A percentile compares a stretch with the other conserved stretches of the same genome.
Conservation (phyloP, 768 basidiomycete species). For the Strobilomyces echinocephalus region DNA sequence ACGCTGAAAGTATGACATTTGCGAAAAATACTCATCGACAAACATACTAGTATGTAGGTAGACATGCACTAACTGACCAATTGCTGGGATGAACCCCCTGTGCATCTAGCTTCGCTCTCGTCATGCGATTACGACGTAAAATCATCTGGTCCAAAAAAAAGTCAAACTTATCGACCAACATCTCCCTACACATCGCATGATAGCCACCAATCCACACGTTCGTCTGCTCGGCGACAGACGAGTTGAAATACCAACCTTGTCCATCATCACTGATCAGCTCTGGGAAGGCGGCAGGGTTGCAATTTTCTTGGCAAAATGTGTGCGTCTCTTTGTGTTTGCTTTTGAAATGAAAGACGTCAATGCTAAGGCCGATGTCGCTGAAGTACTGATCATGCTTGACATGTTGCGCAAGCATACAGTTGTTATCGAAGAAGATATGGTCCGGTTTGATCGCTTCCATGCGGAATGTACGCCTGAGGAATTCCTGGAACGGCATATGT, state of each 20-base stretch:
- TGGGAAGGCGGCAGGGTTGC: background rate
- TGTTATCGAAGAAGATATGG: conserved; percentile 9
- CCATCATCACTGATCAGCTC: background rate
- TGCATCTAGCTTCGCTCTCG: background rate
- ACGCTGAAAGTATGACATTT: too few relatives aligned
- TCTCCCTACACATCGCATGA: background rate
- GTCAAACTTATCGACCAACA: background rate
- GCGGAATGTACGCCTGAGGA: background rate
- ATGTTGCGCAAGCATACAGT: conserved; percentile 4
- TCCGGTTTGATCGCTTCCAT: background rate
- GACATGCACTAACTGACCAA: background rate
- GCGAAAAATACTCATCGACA: too few relatives aligned
- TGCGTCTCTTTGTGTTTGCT: background rate
- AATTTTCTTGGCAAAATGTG: too few relatives aligned
- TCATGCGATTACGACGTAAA: background rate
- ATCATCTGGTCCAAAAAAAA: background rate
- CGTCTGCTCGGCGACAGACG: background rate
- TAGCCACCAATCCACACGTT: background rate
- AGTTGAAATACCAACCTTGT: background rate
- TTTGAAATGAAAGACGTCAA: conserved; percentile 31
- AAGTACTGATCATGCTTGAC: conserved; percentile 6
- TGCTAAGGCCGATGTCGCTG: conserved; percentile 20
- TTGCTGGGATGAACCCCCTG: background rate
- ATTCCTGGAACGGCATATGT: background rate
- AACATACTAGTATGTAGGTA: too few relatives aligned